Evolutionary conservation across 2,329 filamentous ascomycete genomes (phyloP), one percentile per base, ranked within the genome.

Genomic region (Talaromyces sp.): DNA sequence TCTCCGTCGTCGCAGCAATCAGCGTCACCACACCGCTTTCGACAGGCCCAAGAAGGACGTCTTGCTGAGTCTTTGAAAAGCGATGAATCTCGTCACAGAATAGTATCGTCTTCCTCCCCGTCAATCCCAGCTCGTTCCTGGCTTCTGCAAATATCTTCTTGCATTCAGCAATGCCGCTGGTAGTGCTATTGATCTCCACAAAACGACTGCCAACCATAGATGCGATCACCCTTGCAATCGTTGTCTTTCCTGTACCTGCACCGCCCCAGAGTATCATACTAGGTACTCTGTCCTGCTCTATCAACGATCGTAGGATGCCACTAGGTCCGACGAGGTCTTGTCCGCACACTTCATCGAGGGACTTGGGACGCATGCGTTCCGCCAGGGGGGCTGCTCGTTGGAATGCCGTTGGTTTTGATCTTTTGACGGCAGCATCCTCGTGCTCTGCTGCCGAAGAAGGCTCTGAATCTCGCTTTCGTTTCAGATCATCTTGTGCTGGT

Each of bases 81-180:
- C 93, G 81, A 76, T 96, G 92, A 55, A 97, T 95, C 80, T 98
- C 95, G 78, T 99, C 95, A 78, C 93, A 97, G 75, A 99, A 99
- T 66, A 99, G 87, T 66, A 99, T 96, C 0, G 95, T 98, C 78
- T 91, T 93, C 65, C 92, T 84, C 1, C 93, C 93, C 0, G 92
- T 96, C 58, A 98, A 80, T 1, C 82, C 80, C 54, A 92, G 78
- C 73, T 98, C 95, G 70, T 87, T 90, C 64, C 85, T 86, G 0
- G 95, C 93, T 68, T 97, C 92, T 23, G 82, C 80, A 70, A 98
- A 97, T 61, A 97, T 83, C 80, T 92, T 95, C 78, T 97, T 96
- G 82, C 90, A 93, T 74, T 98, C 93, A 25, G 84, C 87, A 18
- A 98, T 90, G 1, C 93, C 93, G 6, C 88, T 89, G 68, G 87